Evolutionary conservation across 768 basidiomycete genomes (phyloP), one percentile per base, ranked within the genome.

Genomic region (Serendipita sp.): DNA sequence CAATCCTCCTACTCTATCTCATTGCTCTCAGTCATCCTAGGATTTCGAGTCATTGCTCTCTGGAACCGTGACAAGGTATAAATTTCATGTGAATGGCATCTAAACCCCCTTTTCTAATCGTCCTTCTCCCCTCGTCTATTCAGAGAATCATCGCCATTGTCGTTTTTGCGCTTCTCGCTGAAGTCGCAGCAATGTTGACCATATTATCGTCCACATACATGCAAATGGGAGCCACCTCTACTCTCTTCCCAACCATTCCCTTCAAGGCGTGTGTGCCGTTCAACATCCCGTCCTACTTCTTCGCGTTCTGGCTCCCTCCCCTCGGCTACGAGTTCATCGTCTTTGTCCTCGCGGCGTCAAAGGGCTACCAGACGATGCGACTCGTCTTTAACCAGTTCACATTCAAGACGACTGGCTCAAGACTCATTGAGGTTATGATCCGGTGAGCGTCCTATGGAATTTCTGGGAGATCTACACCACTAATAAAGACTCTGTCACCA

Each of bases 251-350:
- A 4, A 33, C 24, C 17, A 58, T 58, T 9, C 53, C 53, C 11
- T 58, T 24, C 33, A 28, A 34, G 17, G 53, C 53, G 4, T 58
- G 53, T 31, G 17, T 58, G 17, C 53, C 53, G 30, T 34, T 58
- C 26, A 58, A 58, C 33, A 34, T 58, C 24, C 33, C 53, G 4
- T 24, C 33, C n/a, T 58, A 58, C 53, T 58, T 58, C 30, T 58
- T 58, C 26, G 33, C 53, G 11, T 58, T 58, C 30, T 58, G 53
- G 53, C 24, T 58, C 20, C 53, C 53, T n/a, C 53, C 53, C 11
- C 53, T 58, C 33, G 53, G 26, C 53, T 58, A 58, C 53, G 53
- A 58, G 53, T 58, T 31, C n/a, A 11, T 58, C 53, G 53, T 58
- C 53, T 58, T 58, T 24, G 17, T 58, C 11, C 53, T 58, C 26